Evolutionary conservation across 805 yeast genomes (phyloP).

Genomic region (Yarrowia sp.): DNA sequence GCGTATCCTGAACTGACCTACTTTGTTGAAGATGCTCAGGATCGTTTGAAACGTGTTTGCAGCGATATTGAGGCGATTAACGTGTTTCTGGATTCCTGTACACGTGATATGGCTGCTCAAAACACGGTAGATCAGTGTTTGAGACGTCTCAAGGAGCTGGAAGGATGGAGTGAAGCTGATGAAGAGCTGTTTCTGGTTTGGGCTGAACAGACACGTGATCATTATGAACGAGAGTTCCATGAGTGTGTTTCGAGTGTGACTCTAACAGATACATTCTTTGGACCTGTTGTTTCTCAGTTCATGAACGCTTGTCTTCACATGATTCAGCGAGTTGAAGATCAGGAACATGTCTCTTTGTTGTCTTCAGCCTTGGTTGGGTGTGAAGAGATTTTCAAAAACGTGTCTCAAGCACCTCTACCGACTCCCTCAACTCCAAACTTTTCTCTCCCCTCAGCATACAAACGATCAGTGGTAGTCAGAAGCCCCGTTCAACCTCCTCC

Average conservation of each 20-base stretch:
- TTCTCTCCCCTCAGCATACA: not conserved
- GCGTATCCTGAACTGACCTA: slow-evolving; percentile 3
- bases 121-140: slow-evolving; percentile 6
- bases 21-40: slow-evolving; percentile 3
- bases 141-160: slow-evolving; percentile 15
- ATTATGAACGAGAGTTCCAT: slow-evolving; percentile 3
- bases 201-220: slow-evolving; percentile 5
- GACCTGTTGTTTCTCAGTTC: not conserved
- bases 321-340: slow-evolving; percentile 8
- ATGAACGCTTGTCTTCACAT: slow-evolving; percentile 11
- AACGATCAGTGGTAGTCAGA: not conserved
- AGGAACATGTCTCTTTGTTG: slow-evolving; percentile 1
- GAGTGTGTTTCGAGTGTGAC: not conserved
- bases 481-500: not conserved
- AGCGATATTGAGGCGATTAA: slow-evolving; percentile 11
- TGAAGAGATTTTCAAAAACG: not conserved
- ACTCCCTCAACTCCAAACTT: slow-evolving; percentile 12
- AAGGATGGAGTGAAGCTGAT: slow-evolving; percentile 11
- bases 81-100: slow-evolving; percentile 6
- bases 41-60: not conserved
- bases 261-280: not conserved
- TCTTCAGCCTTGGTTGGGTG: not conserved
- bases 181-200: slow-evolving; percentile 17
- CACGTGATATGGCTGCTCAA: slow-evolving; percentile 14
- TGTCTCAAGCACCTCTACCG: not conserved